These are phyloP conservation scores for Leccinum solheimii DNA, from an alignment of 1,284 basidiomycete genomes.

Conservation along the genomic window DNA sequence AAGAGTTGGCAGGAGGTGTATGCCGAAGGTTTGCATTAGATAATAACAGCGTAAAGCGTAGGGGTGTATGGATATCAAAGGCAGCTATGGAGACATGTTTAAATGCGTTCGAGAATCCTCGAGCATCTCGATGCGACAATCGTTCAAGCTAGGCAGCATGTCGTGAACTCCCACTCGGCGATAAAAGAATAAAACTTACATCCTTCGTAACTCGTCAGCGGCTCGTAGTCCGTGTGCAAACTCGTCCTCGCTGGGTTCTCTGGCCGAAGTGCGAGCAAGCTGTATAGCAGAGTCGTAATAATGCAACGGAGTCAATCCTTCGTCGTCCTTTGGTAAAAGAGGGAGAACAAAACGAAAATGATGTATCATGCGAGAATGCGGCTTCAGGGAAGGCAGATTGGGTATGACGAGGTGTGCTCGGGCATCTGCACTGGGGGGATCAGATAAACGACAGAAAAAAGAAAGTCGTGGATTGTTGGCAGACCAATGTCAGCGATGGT, in stretches of 20 bases:
- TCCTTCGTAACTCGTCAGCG: slow-evolving; percentile 59
- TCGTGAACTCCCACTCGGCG: slow-evolving; percentile 3
- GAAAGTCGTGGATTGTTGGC: slow-evolving; percentile 17
- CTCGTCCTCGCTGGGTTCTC: slow-evolving; percentile 70
- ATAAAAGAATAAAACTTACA: slow-evolving; percentile 36
- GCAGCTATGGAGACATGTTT: slow-evolving; percentile 20
- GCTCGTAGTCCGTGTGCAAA: slow-evolving; percentile 67
- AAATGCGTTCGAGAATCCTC: slow-evolving; percentile 51
- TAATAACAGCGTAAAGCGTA: not conserved
- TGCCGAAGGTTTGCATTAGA: slow-evolving; percentile 46
- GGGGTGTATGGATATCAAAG: not conserved
- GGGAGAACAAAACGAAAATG: slow-evolving; percentile 74
- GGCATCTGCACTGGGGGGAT: slow-evolving; percentile 44
- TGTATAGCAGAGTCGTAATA: slow-evolving; percentile 79
- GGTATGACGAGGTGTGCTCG: slow-evolving; percentile 66
- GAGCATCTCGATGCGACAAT: slow-evolving; percentile 61
- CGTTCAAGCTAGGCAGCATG: slow-evolving; percentile 47
- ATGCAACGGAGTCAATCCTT: slow-evolving; percentile 63
- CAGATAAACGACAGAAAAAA: slow-evolving; percentile 1
- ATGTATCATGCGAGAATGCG: slow-evolving; percentile 68
- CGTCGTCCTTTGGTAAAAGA: slow-evolving; percentile 59
- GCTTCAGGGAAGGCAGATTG: slow-evolving; percentile 57
- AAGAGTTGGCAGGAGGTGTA: slow-evolving; percentile 62
- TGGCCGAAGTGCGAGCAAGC: slow-evolving; percentile 63
- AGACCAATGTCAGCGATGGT: slow-evolving; percentile 67